These are phyloP conservation scores for Teratosphaeria viscida DNA, from an alignment of 2,329 filamentous ascomycete genomes.

Conservation along the genomic window DNA sequence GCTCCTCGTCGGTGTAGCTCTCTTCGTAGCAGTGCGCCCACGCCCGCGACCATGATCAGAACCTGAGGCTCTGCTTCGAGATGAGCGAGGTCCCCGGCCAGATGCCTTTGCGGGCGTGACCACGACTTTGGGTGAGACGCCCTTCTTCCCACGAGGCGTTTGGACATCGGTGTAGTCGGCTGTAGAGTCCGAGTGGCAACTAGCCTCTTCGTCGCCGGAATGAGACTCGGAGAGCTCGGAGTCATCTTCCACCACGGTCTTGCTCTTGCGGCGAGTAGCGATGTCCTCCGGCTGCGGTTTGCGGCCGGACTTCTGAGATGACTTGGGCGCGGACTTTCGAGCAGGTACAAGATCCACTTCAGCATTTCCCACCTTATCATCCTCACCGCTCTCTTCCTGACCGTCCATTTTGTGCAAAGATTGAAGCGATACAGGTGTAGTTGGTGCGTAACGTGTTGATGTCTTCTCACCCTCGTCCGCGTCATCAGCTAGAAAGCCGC, in stretches of 20 bases:
- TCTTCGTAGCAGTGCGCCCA: slow-evolving; percentile 10
- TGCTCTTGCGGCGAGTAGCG: background rate
- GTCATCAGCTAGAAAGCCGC: slow-evolving; percentile 30
- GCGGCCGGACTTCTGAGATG: slow-evolving; percentile 1
- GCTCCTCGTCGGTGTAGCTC: slow-evolving; percentile 19
- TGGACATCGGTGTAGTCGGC: background rate
- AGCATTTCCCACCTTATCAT: background rate
- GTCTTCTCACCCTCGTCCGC: slow-evolving; percentile 14
- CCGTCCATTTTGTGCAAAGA: slow-evolving; percentile 11
- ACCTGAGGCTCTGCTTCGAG: slow-evolving; percentile 3
- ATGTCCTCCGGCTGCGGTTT: slow-evolving; percentile 1
- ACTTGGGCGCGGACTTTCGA: background rate
- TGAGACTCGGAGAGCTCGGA: background rate
- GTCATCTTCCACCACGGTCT: background rate
- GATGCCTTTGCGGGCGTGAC: background rate
- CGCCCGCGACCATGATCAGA: background rate
- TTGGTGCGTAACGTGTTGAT: slow-evolving; percentile 6
- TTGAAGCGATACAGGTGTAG: slow-evolving; percentile 18
- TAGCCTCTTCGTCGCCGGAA: background rate
- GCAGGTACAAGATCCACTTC: background rate
- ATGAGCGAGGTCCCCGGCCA: background rate
- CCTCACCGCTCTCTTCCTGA: slow-evolving; percentile 17
- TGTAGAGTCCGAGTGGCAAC: background rate
- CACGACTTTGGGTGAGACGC: background rate
- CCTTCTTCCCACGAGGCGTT: background rate